A percentile compares a stretch with the other conserved stretches of the same genome.
phyloP scores from a whole-genome alignment of 331 rosid species.

The Acacia concinna region DNA sequence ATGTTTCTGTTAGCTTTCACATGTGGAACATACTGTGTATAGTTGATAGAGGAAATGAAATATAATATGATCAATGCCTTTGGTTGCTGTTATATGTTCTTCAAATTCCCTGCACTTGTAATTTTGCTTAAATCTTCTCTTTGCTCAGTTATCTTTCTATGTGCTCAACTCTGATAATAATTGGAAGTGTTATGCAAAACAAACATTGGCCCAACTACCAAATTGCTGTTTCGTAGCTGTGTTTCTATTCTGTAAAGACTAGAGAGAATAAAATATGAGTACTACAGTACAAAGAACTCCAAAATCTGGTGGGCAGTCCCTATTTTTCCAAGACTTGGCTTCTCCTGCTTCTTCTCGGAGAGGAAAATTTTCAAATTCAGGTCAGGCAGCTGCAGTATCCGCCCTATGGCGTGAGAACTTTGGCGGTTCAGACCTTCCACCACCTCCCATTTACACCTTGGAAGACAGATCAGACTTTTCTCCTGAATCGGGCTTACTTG shows the following conservation, averaged over 20 bases:
- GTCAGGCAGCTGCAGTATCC: conserved; percentile 87
- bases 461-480: conserved; percentile 72
- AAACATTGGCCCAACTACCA: not conserved
- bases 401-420: conserved; percentile 81
- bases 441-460: conserved; percentile 70
- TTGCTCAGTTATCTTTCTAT: not conserved
- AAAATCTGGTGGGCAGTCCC: conserved; percentile 75
- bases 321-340: conserved; percentile 90
- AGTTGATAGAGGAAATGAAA: conserved; percentile 15
- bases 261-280: conserved; percentile 48
- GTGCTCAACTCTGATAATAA: not conserved
- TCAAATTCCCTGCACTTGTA: not conserved
- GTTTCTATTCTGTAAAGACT: not conserved
- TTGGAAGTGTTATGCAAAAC: not conserved
- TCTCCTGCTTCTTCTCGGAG: conserved; percentile 73
- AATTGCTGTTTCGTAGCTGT: conserved; percentile 35
- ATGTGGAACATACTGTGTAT: not conserved
- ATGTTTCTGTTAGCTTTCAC: not conserved
- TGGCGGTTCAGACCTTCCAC: conserved; percentile 65
- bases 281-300: conserved; percentile 71
- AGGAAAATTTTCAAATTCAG: conserved; percentile 79
- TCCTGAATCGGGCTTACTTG: conserved; percentile 65
- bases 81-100: conserved; percentile 17
- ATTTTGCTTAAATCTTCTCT: not conserved
- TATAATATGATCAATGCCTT: not conserved